Base-by-base conservation (phyloP, 495 filamentous ascomycete species). In the Penicillium longicatenatum region DNA sequence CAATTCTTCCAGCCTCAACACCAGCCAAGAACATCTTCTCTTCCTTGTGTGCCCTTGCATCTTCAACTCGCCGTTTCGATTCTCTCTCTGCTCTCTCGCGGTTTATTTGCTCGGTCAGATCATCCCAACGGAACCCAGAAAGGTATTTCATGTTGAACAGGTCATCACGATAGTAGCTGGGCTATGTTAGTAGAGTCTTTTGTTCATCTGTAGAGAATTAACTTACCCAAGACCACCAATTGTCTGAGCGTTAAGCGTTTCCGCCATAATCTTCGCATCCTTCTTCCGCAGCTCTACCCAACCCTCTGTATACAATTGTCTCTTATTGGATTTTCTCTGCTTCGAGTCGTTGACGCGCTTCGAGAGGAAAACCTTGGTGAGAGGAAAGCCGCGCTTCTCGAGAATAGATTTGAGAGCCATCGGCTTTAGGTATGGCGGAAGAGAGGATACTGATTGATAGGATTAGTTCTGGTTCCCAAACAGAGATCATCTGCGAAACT, bases 341-440 rank as follows among this genome's bases (percentile, higher is more conserved):
- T 80, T 24, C 79, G 77, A 10, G 81, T 75, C 22, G 82, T 84
- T 81, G 62, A 92, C 84, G 67, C 92, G 89, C 6, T 93, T 94
- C 0, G 91, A 82, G 0, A 98, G 83, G 73, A 96, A 98, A 16
- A 97, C 86, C 52, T 91, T 88, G 55, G 87, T 88, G 60, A 97
- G 89, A 19, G 84, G 82, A 51, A 80, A 79, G 19, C 91, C 91
- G 57, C 93, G 89, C 3, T 84, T 82, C 46, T 90, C 82, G 31
- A 98, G 82, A 14, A 96, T 82, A 8, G 84, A 81, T 49, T 90
- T 87, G 19, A 98, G 72, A 43, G 92, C 91, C 44, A 79, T 77
- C 16, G 95, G 95, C 65, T 94, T 96, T 82, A 98, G 91, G 72
- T 96, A 97, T 8, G 94, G 94, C 11, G 95, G 94, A 21, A 97